These are phyloP conservation scores for Helicocarpus griseus DNA, from an alignment of 2,329 filamentous ascomycete species.

Conservation along the genomic window DNA sequence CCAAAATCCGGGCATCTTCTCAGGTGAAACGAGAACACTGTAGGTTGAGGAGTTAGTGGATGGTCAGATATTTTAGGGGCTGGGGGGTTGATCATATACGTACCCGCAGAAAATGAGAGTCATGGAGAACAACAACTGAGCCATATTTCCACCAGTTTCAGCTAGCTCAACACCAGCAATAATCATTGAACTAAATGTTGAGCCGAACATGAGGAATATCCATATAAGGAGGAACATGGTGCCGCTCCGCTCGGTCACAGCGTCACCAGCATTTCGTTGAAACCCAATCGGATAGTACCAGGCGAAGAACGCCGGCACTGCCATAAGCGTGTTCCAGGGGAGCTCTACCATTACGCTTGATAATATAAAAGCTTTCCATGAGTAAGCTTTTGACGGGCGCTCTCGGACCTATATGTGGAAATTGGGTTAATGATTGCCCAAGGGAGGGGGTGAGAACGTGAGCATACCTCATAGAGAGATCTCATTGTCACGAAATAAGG, in stretches of 20 bases:
- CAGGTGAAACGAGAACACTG: conserved; percentile 41
- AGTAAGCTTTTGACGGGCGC: conserved; percentile 60
- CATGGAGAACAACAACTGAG: conserved; percentile 51
- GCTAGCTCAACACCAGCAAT: conserved; percentile 61
- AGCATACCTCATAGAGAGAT: conserved; percentile 42
- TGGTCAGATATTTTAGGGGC: neutral
- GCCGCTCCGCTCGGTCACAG: conserved; percentile 46
- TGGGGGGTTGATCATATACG: neutral
- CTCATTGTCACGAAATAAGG: conserved; percentile 51
- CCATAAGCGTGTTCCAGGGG: conserved; percentile 55
- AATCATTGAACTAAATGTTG: conserved; percentile 63
- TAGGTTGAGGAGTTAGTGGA: neutral
- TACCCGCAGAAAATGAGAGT: conserved; percentile 48
- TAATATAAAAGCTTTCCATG: conserved; percentile 60
- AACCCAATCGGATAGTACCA: conserved; percentile 58
- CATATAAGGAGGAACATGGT: conserved; percentile 57
- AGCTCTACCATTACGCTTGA: conserved; percentile 64
- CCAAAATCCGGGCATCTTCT: conserved; percentile 60
- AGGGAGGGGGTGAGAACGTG: no score
- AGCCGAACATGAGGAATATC: conserved; percentile 61
- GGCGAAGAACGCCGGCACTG: conserved; percentile 52
- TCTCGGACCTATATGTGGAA: conserved; percentile 38
- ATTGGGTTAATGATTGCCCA: neutral
- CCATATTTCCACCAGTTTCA: conserved; percentile 56
- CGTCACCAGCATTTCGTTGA: conserved; percentile 33